Evolutionary conservation across 805 yeast genomes (phyloP).

Genomic region (Saccharomycopsis fibuligera): DNA sequence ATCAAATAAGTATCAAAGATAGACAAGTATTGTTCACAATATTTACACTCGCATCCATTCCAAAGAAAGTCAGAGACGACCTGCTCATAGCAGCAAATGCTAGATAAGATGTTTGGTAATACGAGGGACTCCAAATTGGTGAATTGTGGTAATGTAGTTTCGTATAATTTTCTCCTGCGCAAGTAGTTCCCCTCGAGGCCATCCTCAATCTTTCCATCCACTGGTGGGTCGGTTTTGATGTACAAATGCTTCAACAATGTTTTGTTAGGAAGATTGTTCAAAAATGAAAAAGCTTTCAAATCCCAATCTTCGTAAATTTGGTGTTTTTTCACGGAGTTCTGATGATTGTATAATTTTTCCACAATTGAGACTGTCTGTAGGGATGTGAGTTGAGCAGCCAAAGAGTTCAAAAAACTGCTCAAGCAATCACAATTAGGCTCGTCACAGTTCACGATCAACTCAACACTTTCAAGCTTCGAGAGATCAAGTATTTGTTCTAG

Average conservation of each 20-base stretch:
- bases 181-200: constrained; percentile 71
- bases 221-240: constrained; percentile 54
- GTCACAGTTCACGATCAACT: constrained; percentile 50
- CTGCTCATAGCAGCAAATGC: constrained; percentile 63
- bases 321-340: constrained; percentile 34
- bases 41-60: constrained; percentile 59
- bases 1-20: constrained; percentile 54
- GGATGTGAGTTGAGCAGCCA: constrained; percentile 30
- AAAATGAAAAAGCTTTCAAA: constrained; percentile 37
- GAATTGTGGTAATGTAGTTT: constrained; percentile 41
- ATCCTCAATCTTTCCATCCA: constrained; percentile 49
- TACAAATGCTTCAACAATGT: constrained; percentile 32
- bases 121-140: constrained; percentile 37
- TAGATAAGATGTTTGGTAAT: constrained; percentile 54
- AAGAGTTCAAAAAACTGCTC: constrained; percentile 32
- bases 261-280: constrained; percentile 34
- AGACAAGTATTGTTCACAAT: constrained; percentile 43
- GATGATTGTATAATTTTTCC: constrained; percentile 26
- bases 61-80: constrained; percentile 63
- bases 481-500: constrained; percentile 30
- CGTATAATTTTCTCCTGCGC: constrained; percentile 49
- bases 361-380: constrained; percentile 27
- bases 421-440: constrained; percentile 41
- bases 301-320: constrained; percentile 53
- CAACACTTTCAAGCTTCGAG: constrained; percentile 34